These are phyloP conservation scores for Farysia itapuensis DNA, from an alignment of 1,284 basidiomycete species.

Conservation along the genomic window DNA sequence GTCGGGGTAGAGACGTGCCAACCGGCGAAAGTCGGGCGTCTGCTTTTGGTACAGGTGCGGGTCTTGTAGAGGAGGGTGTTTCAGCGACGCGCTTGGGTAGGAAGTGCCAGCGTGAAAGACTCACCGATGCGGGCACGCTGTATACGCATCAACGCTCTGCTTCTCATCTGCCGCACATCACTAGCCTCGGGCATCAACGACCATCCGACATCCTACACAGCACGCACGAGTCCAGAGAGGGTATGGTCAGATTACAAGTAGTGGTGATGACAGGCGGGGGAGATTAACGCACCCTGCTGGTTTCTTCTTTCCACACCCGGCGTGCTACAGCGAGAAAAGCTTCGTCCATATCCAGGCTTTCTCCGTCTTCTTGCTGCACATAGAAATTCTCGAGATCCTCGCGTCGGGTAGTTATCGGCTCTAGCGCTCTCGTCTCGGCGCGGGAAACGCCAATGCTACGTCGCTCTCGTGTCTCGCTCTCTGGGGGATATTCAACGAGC, in stretches of 20 bases:
- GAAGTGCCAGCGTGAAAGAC: no score
- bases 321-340: constrained; percentile 14
- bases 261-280: no score
- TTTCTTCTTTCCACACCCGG: constrained; percentile 6
- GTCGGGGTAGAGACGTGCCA: constrained; percentile 11
- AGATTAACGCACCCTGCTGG: neutral
- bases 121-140: no score
- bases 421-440: constrained; percentile 19
- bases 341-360: constrained; percentile 28
- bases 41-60: constrained; percentile 7
- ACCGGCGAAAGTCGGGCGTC: constrained; percentile 11
- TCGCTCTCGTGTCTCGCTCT: constrained; percentile 17
- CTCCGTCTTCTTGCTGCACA: constrained; percentile 21
- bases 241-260: no score
- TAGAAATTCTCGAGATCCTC: constrained; percentile 27
- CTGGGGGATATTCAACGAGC: constrained; percentile 25
- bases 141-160: no score
- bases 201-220: no score
- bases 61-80: no score
- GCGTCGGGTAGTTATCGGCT: constrained; percentile 6
- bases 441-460: constrained; percentile 15
- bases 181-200: no score
- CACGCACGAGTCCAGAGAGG: no score
- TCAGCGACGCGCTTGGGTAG: no score
- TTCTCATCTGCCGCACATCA: no score